A percentile compares a stretch with the other conserved stretches of the same genome.
Conservation (phyloP, 2,329 filamentous ascomycete genomes). For the Aquanectria penicillioides region DNA sequence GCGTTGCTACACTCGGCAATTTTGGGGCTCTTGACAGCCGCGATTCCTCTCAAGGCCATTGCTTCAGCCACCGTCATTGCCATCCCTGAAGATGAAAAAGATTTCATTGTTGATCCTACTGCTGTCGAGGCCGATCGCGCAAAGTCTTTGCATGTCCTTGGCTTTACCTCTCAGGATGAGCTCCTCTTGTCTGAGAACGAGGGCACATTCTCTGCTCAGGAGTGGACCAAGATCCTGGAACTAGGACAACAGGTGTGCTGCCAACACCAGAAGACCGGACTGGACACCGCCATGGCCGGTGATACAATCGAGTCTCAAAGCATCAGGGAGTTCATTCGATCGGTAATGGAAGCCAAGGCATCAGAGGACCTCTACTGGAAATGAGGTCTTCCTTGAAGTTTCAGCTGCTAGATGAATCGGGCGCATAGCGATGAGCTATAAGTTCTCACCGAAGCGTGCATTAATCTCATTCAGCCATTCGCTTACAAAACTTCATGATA, state of each 20-base stretch:
- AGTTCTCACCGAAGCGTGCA: constrained; percentile 22
- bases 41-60: constrained; percentile 81
- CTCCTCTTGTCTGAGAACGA: constrained; percentile 84
- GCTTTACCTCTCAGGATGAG: constrained; percentile 78
- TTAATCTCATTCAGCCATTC: background rate
- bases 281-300: constrained; percentile 58
- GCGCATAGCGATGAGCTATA: constrained; percentile 21
- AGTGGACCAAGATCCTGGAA: constrained; percentile 78
- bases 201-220: constrained; percentile 77
- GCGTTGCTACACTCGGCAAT: constrained; percentile 83
- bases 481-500: background rate
- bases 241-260: constrained; percentile 74
- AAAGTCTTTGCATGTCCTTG: constrained; percentile 82
- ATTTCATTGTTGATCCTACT: constrained; percentile 68
- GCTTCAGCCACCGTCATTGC: constrained; percentile 73
- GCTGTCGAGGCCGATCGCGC: constrained; percentile 70
- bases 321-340: constrained; percentile 70
- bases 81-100: constrained; percentile 56
- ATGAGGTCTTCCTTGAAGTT: constrained; percentile 41
- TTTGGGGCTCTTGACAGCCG: constrained; percentile 82
- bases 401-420: constrained; percentile 6
- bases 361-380: constrained; percentile 67
- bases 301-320: constrained; percentile 54
- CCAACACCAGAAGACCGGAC: constrained; percentile 47
- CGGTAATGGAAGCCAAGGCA: constrained; percentile 67